These are phyloP conservation scores for Boletales sp. DNA, from an alignment of 768 basidiomycete species.

Conservation along the genomic window DNA sequence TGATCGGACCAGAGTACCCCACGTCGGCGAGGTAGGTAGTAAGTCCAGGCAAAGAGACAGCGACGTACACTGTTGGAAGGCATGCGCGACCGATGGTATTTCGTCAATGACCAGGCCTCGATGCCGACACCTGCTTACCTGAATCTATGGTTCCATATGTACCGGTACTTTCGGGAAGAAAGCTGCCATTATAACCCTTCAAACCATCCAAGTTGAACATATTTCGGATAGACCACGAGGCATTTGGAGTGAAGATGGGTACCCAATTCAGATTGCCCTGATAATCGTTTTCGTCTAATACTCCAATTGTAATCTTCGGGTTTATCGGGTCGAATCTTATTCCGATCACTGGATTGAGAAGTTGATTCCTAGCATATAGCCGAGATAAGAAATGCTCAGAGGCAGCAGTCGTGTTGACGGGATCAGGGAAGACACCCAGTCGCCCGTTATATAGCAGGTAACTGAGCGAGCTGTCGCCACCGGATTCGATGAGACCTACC, in stretches of 20 bases:
- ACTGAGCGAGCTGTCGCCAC: slow-evolving; percentile 7
- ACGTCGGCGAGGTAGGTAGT: slow-evolving; percentile 6
- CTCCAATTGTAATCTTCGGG: slow-evolving; percentile 27
- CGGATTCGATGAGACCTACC: slow-evolving; percentile 15
- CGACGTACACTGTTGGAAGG: slow-evolving; percentile 5
- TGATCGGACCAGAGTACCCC: slow-evolving; percentile 14
- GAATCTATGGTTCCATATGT: slow-evolving; percentile 9
- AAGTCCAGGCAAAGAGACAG: slow-evolving; percentile 1
- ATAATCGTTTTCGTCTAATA: slow-evolving; percentile 19
- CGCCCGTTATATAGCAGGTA: slow-evolving; percentile 22
- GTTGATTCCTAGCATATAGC: slow-evolving; percentile 10
- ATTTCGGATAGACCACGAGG: slow-evolving; percentile 6
- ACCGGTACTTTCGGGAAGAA: slow-evolving; percentile 6
- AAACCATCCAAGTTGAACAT: slow-evolving; percentile 11
- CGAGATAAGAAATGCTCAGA: slow-evolving; percentile 13
- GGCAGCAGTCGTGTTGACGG: slow-evolving; percentile 16
- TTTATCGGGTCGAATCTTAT: slow-evolving; percentile 20
- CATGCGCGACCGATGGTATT: neutral
- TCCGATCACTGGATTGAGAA: slow-evolving; percentile 22
- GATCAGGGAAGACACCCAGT: slow-evolving; percentile 20
- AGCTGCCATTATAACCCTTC: slow-evolving; percentile 19
- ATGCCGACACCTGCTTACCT: neutral
- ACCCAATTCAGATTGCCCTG: slow-evolving; percentile 22
- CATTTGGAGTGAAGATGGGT: slow-evolving; percentile 13
- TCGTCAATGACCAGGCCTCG: neutral